phyloP scores from a whole-genome alignment of 139 green algal genomes.

The Edaphochlamys debaryana region DNA sequence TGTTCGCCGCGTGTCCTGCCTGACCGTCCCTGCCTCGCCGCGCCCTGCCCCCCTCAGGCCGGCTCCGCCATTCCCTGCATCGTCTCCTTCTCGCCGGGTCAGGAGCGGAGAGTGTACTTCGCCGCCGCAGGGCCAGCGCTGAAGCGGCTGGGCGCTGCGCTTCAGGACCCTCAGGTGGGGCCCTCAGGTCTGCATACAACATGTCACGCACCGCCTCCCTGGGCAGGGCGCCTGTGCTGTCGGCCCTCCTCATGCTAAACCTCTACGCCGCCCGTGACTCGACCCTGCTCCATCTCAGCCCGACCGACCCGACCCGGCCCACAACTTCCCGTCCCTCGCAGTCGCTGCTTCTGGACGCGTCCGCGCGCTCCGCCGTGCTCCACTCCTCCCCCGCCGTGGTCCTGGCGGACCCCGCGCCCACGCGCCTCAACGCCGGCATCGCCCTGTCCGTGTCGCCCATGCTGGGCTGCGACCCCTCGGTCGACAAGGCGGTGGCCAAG shows the following conservation, averaged over 20 bases:
- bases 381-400: conserved; percentile 69
- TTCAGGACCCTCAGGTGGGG: conserved; percentile 12
- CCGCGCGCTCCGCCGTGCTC: conserved; percentile 9
- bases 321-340: no score
- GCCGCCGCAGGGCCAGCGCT: conserved; percentile 55
- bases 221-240: background rate
- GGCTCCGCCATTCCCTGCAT: conserved; percentile 65
- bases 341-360: conserved; percentile 8
- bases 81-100: conserved; percentile 79
- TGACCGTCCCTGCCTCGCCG: no score
- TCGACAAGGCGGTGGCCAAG: conserved; percentile 68
- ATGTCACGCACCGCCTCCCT: no score
- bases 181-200: no score
- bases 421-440: conserved; percentile 61
- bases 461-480: conserved; percentile 63
- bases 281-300: no score
- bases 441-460: conserved; percentile 83
- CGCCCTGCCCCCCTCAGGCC: background rate
- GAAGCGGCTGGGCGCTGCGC: background rate
- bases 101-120: conserved; percentile 81
- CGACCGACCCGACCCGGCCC: no score
- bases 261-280: no score
- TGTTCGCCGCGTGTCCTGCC: no score
- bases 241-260: background rate
- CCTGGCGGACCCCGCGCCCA: conserved; percentile 68